Evolutionary conservation across 805 yeast species (phyloP), one percentile per base, ranked within the genome.

Genomic region (Zygosaccharomyces rouxii): DNA sequence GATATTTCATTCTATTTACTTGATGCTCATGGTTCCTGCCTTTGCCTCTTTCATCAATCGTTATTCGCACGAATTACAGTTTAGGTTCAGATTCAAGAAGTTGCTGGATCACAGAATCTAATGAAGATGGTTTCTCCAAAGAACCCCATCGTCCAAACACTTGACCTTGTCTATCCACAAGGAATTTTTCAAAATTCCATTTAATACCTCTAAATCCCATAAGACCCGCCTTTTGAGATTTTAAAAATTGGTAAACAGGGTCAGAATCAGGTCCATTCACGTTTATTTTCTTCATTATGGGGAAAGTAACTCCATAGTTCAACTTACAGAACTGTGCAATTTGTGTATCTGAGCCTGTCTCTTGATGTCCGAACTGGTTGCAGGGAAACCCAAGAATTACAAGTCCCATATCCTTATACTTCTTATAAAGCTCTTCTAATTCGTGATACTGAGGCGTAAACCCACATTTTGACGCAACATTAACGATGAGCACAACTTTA

Each of bases 251-350:
- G 72, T 81, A 92, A 35, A 92, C 89, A 14, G 92, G 87, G 60
- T 85, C 89, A 21, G 87, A 82, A 39, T 81, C 70, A 53, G 76
- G 69, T 40, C 99, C 99, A 67, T 92, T 92, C 56, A 94, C 98
- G 37, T 89, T 89, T 50, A 89, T 68, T 75, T 90, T 94, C 66
- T 78, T 76, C 78, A 92, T 72, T 33, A 92, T 77, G 16, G 97
- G 97, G 83, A 92, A 92, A 21, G 85, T 74, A 42, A 92, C 97
- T 49, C 97, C 96, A 66, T 82, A 94, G 73, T 88, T 89, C 60
- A 81, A 41, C 37, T 77, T 69, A 69, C 97, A 89, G 71, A 86
- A 86, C 42, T 74, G 67, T 14, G 80, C 81, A 56, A 88, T 87
- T 59, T 86, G 89, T 48, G 81, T 78, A 44, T 78, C 81, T 3